A percentile compares a stretch with the other conserved stretches of the same genome.
Conservation (phyloP, 805 yeast species). For the Danielia reshetovae region DNA sequence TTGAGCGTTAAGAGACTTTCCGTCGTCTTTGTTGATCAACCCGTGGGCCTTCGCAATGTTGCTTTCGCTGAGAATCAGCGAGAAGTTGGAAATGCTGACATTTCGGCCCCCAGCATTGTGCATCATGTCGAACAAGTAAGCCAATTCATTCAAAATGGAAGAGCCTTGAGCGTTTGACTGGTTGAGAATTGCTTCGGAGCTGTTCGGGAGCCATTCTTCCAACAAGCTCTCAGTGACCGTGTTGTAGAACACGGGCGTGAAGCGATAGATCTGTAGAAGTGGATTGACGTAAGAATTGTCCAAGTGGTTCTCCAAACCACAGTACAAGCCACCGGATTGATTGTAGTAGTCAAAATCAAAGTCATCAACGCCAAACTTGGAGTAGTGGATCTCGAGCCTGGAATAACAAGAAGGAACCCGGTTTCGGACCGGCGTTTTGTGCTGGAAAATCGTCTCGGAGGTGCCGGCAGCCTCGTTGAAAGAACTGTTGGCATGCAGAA, state of each 20-base stretch:
- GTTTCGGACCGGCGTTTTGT: constrained; percentile 12
- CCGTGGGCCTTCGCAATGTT: constrained; percentile 49
- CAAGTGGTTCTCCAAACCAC: constrained; percentile 88
- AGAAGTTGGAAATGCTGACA: constrained; percentile 80
- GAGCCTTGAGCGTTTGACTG: constrained; percentile 37
- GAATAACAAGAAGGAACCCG: constrained; percentile 70
- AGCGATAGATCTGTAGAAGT: constrained; percentile 73
- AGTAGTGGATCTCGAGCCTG: constrained; percentile 72
- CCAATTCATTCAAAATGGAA: constrained; percentile 74
- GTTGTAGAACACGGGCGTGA: constrained; percentile 70
- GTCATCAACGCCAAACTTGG: constrained; percentile 89
- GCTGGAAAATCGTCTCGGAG: constrained; percentile 19
- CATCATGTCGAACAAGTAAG: constrained; percentile 89
- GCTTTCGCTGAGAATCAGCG: constrained; percentile 31
- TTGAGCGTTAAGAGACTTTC: constrained; percentile 39
- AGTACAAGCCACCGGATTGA: constrained; percentile 46
- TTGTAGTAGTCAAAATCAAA: constrained; percentile 89
- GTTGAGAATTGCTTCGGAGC: constrained; percentile 25
- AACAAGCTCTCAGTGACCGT: constrained; percentile 54
- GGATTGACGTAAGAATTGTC: constrained; percentile 74
- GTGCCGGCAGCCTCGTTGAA: constrained; percentile 3
- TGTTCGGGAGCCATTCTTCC: constrained; percentile 41
- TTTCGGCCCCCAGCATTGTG: constrained; percentile 66
- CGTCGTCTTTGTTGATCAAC: constrained; percentile 48
- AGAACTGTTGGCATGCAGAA: constrained; percentile 7